Percentiles rank a stretch among this genome's conserved stretches.
phyloP scores from a whole-genome alignment of 805 yeast genomes.

The Kodamaea jinghongensis region DNA sequence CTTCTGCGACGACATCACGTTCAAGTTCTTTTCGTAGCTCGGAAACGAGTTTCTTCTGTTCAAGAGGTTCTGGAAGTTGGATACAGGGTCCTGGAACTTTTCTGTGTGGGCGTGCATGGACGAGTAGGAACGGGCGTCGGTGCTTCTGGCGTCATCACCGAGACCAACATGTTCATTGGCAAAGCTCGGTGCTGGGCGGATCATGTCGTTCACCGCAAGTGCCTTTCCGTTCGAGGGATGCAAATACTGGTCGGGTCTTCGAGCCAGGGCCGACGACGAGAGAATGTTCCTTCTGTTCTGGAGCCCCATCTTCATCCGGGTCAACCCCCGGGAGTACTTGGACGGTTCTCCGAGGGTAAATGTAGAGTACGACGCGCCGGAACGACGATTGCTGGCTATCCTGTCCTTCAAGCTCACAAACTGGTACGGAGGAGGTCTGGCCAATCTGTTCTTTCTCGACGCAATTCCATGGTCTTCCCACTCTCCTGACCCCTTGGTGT shows the following conservation, averaged over 20 bases:
- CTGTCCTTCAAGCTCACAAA: conserved; percentile 37
- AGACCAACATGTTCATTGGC: too few species aligned
- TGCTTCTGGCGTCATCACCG: too few species aligned
- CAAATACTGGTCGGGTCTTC: neutral
- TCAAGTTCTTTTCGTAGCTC: conserved; percentile 19
- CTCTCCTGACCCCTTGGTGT: conserved; percentile 3
- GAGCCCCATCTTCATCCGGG: conserved; percentile 33
- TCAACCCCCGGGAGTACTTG: conserved; percentile 33
- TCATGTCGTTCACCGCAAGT: too few species aligned
- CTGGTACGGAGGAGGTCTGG: conserved; percentile 15
- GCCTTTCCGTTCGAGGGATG: too few species aligned
- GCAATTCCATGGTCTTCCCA: conserved; percentile 4
- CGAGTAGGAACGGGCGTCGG: too few species aligned
- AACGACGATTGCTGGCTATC: conserved; percentile 16
- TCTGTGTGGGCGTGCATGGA: too few species aligned
- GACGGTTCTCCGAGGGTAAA: conserved; percentile 16
- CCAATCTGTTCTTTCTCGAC: conserved; percentile 2
- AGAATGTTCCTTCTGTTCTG: conserved; percentile 19
- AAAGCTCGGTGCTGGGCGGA: too few species aligned
- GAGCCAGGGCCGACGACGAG: neutral
- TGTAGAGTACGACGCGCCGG: conserved; percentile 1
- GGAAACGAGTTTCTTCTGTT: conserved; percentile 40
- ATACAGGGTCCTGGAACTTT: conserved; percentile 8
- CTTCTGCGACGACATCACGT: conserved; percentile 18
- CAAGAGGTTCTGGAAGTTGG: conserved; percentile 16